Conservation (phyloP, 768 basidiomycete genomes). For the Xerocomellus amylosporus region DNA sequence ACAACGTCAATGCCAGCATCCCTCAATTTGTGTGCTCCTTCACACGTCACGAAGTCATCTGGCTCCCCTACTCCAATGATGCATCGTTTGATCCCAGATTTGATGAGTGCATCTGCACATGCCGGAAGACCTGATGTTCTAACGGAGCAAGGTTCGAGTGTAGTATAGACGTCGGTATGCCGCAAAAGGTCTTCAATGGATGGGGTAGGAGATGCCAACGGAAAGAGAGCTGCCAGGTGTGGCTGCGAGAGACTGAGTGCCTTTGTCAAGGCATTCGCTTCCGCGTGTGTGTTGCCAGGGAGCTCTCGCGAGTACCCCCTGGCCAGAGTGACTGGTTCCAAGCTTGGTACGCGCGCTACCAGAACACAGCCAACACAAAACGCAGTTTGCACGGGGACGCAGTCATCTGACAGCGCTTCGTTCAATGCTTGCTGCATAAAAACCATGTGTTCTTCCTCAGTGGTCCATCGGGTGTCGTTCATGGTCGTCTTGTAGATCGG, state of each 20-base stretch:
- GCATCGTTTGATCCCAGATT: constrained; percentile 67
- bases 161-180: constrained; percentile 79
- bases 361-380: constrained; percentile 93
- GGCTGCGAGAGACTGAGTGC: constrained; percentile 43
- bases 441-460: constrained; percentile 30
- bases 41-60: constrained; percentile 90
- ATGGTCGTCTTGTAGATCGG: background rate
- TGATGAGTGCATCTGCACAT: constrained; percentile 82
- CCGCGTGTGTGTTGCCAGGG: constrained; percentile 93
- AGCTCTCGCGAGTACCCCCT: constrained; percentile 90
- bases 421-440: constrained; percentile 64
- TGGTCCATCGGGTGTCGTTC: background rate
- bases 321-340: constrained; percentile 54
- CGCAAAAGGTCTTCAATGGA: constrained; percentile 49
- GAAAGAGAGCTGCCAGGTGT: constrained; percentile 46
- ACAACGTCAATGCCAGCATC: constrained; percentile 71
- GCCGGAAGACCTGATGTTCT: constrained; percentile 83
- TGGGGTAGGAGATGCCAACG: constrained; percentile 30
- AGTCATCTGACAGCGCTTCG: constrained; percentile 61
- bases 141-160: constrained; percentile 93
- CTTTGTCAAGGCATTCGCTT: constrained; percentile 89
- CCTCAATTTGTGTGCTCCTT: constrained; percentile 72
- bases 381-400: constrained; percentile 65
- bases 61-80: constrained; percentile 91
- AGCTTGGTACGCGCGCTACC: constrained; percentile 44